Evolutionary conservation across 2,329 filamentous ascomycete species (phyloP), one percentile per base, ranked within the genome.

Genomic region (Colletotrichum nymphaeae): DNA sequence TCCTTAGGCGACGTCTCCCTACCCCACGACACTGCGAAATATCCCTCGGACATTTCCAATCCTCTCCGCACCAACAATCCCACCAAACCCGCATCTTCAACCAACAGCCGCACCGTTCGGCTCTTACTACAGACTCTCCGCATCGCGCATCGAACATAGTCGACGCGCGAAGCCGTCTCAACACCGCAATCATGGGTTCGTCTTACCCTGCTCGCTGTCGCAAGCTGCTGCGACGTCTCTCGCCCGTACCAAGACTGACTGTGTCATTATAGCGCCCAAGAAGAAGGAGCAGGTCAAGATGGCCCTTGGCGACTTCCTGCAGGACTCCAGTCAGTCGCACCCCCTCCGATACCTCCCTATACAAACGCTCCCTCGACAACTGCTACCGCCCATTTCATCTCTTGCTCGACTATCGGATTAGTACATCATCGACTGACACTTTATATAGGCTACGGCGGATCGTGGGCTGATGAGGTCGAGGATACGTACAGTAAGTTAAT

Each of bases 401-500:
- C 49, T 73, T 59, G 74, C 71, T 74, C 37, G 5, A 37, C 9
- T 14, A 26, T 30, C 30, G n/a, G 12, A 9, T 46, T 30, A 28
- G 55, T 28, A 49, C 5, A 37, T 30, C n/a, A 73, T 62, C 37
- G 63, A 70, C 78, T 81, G 76, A 82, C 80, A 76, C 46, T 73
- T 37, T 35, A 60, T 68, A 87, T 67, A 87, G 86, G 85, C 76
- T 87, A 86, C 77, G 88, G 87, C 78, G 95, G 96, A 82, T 98
- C 97, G 78, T 99, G 97, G 97, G 97, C 97, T 80, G 97, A 99
- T 86, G 97, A 99, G 84, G 98, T 99, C 87, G 97, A 99, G 85
- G 95, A 98, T 81, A 90, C 94, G 77, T 90, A 92, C 84, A 87
- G 94, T 96, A 89, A 88, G 92, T 87, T 71, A 71, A 57, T 64